These are phyloP conservation scores for Rhodotorula toruloides DNA, from an alignment of 768 basidiomycete genomes.

Conservation along the genomic window DNA sequence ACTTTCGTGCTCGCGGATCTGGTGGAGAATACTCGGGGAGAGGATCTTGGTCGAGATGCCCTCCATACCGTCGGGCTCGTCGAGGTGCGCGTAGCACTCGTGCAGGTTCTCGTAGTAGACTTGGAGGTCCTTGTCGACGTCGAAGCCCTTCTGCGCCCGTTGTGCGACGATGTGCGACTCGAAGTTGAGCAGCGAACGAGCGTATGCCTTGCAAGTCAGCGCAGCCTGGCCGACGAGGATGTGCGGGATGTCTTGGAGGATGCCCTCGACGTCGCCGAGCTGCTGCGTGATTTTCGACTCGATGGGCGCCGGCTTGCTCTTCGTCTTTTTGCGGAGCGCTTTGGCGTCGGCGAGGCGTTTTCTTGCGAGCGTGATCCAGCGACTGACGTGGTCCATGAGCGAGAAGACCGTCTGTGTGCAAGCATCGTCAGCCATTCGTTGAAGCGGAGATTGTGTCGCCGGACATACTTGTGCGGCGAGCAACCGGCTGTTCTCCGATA, in stretches of 20 bases:
- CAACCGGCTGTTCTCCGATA: conserved; percentile 70
- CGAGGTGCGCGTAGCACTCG: conserved; percentile 89
- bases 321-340: conserved; percentile 53
- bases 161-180: conserved; percentile 71
- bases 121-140: conserved; percentile 54
- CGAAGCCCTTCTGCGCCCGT: conserved; percentile 34
- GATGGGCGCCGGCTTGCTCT: conserved; percentile 43
- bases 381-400: conserved; percentile 88
- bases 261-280: conserved; percentile 67
- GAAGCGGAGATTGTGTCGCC: background rate
- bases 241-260: conserved; percentile 53
- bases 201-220: conserved; percentile 87
- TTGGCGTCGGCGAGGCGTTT: conserved; percentile 59
- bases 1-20: conserved; percentile 95
- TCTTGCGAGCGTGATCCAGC: conserved; percentile 72
- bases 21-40: conserved; percentile 84
- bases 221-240: conserved; percentile 89
- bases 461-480: conserved; percentile 83
- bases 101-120: conserved; percentile 82
- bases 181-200: conserved; percentile 88
- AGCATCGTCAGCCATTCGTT: conserved; percentile 1
- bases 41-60: conserved; percentile 84
- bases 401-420: conserved; percentile 75
- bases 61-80: conserved; percentile 99
- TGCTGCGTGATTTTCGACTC: conserved; percentile 47